Evolutionary conservation across 495 filamentous ascomycete genomes (phyloP).

Genomic region (Talaromyces liani): DNA sequence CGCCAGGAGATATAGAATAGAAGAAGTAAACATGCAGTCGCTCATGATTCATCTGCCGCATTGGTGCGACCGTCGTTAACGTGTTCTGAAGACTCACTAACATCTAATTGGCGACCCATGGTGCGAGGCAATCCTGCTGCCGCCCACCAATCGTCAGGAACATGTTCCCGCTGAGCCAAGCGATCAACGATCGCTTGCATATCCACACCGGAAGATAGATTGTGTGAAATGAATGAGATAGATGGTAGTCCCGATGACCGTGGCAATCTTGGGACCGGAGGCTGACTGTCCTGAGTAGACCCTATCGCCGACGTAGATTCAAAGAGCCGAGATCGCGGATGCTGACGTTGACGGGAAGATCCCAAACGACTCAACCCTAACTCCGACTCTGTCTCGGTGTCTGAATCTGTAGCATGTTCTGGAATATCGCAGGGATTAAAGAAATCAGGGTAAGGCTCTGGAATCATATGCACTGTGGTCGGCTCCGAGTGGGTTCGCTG

Average conservation of each 20-base stretch:
- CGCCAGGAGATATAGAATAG: conserved; percentile 7
- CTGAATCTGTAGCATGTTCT: conserved; percentile 20
- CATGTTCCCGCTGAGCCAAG: conserved; percentile 58
- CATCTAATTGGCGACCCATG: conserved; percentile 24
- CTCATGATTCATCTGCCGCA: conserved; percentile 3
- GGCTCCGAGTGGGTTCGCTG: conserved; percentile 17
- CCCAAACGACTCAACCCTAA: conserved; percentile 15
- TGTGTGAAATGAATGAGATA: conserved; percentile 22
- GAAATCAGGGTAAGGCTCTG: conserved; percentile 35
- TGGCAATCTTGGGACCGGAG: conserved; percentile 19
- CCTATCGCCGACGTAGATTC: conserved; percentile 17
- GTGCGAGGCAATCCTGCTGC: conserved; percentile 60
- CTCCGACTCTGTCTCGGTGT: conserved; percentile 26
- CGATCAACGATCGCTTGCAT: conserved; percentile 63
- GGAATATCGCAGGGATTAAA: conserved; percentile 37
- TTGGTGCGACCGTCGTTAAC: neutral
- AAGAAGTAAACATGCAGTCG: conserved; percentile 8
- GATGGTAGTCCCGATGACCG: conserved; percentile 18
- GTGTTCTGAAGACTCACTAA: conserved; percentile 11
- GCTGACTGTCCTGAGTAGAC: conserved; percentile 32
- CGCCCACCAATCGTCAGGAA: conserved; percentile 73
- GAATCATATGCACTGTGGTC: conserved; percentile 19
- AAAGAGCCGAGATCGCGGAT: conserved; percentile 19
- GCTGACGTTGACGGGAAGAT: conserved; percentile 15
- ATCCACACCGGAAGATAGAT: conserved; percentile 25